These are phyloP conservation scores for Hyphodiscus sp. DNA, from an alignment of 2,329 filamentous ascomycete species.

Conservation along the genomic window DNA sequence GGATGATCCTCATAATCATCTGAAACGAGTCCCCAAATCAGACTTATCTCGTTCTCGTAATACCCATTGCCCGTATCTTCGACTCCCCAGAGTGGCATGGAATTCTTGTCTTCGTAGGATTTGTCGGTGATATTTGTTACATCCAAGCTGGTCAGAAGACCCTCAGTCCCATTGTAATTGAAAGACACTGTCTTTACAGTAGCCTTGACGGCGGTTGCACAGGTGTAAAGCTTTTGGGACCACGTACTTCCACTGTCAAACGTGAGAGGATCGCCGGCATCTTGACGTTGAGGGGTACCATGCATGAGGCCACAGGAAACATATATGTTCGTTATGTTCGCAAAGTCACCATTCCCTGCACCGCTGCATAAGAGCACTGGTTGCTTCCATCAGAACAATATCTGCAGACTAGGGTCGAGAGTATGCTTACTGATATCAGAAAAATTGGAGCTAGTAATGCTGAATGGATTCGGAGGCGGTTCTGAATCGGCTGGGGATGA, in stretches of 20 bases:
- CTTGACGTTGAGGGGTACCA: constrained; percentile 33
- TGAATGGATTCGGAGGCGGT: constrained; percentile 30
- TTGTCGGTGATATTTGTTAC: constrained; percentile 33
- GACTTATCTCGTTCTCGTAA: constrained; percentile 20
- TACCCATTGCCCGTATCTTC: constrained; percentile 28
- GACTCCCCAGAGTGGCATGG: constrained; percentile 33
- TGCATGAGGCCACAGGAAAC: constrained; percentile 36
- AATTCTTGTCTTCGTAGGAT: constrained; percentile 10
- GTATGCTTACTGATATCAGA: constrained; percentile 14
- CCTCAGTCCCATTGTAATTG: constrained; percentile 35
- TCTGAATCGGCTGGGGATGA: constrained; percentile 1
- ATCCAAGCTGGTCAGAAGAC: constrained; percentile 29
- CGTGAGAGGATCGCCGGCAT: constrained; percentile 30
- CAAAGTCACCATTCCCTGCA: constrained; percentile 25
- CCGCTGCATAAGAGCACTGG: constrained; percentile 28
- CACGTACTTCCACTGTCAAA: constrained; percentile 37
- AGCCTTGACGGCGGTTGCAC: constrained; percentile 36
- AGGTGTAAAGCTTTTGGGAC: constrained; percentile 38
- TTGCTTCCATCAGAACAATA: background rate
- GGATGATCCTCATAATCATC: constrained; percentile 24
- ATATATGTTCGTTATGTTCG: constrained; percentile 38
- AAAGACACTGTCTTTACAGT: constrained; percentile 41
- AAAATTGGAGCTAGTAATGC: constrained; percentile 25
- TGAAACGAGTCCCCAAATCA: constrained; percentile 37
- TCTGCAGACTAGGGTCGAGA: too few relatives aligned